Evolutionary conservation across 2,329 filamentous ascomycete species (phyloP), one percentile per base, ranked within the genome.

Genomic region (Moelleriella libera): DNA sequence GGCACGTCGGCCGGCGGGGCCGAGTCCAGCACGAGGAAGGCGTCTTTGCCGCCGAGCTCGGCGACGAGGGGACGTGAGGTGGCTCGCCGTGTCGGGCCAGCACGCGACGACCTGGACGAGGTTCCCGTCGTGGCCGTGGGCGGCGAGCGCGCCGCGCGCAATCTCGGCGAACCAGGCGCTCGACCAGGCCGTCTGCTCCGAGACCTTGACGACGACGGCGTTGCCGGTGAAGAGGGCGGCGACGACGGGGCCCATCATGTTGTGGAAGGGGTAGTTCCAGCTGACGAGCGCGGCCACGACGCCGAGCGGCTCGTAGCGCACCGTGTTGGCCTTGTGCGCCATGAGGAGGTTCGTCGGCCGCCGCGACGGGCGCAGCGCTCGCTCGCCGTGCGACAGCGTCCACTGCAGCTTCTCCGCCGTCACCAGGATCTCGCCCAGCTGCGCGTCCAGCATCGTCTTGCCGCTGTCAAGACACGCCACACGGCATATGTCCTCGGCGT

Each of bases 231-330:
- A 97, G 45, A 97, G 75, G 12, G 86, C 82, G 54, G 86, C 89
- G 60, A 97, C 94, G 54, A 96, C 77, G 11, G 90, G 92, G 0
- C 86, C 88, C 44, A 97, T 78, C 52, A 97, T 73, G 66, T 98
- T 98, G 69, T 98, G 92, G 65, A 97, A 94, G 43, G 87, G 82
- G 62, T 88, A 97, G 69, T 98, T 98, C 92, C 92, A 98, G 60
- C 85, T 92, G 42, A 98, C 88, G 46, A 90, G 83, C 14, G 92
- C 90, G 9, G 88, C 83, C 5, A 98, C 86, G 37, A 98, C 88
- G 12, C 92, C 92, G 21, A 97, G 70, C 11, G 92, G 90, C 65
- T 98, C 89, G 64, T 94, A 98, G 45, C 77, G 70, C 30, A 98
- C 88, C 52, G 82, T 83, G 60, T 96, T 96, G 62, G 78, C 80